A percentile compares a stretch with the other conserved stretches of the same genome.
Evolutionary conservation across 2,329 filamentous ascomycete species (phyloP).

Genomic region (Hypoxylon sp.): DNA sequence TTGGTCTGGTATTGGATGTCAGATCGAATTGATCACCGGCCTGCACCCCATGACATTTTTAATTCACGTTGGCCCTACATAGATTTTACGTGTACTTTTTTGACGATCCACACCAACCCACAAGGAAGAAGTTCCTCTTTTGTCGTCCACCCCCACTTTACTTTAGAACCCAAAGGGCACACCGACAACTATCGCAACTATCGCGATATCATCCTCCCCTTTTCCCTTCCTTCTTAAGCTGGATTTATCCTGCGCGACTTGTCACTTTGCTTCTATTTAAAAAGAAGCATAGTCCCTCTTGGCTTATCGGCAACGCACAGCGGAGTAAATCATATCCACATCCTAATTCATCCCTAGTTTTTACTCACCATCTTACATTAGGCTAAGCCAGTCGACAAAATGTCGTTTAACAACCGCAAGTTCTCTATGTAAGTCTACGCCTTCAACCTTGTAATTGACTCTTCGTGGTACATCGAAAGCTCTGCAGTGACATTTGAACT

Average conservation of each 20-base stretch:
- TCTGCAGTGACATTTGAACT: conserved; percentile 5
- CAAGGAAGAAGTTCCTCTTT: conserved; percentile 38
- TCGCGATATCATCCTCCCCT: conserved; percentile 43
- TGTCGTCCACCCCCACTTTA: conserved; percentile 33
- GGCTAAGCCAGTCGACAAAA: conserved; percentile 53
- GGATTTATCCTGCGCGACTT: conserved; percentile 25
- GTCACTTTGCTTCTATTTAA: conserved; percentile 14
- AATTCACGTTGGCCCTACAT: conserved; percentile 21
- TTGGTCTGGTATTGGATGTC: conserved; percentile 23
- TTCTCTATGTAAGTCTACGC: conserved; percentile 67
- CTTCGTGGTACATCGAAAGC: background rate
- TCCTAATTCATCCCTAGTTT: conserved; percentile 9
- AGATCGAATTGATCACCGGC: conserved; percentile 36
- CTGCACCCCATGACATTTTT: conserved; percentile 32
- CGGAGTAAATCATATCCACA: conserved; percentile 23
- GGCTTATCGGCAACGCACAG: conserved; percentile 11
- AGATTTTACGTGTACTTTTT: conserved; percentile 28
- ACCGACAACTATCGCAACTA: conserved; percentile 47
- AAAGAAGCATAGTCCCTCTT: conserved; percentile 28
- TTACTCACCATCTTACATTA: conserved; percentile 22
- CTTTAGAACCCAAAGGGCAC: conserved; percentile 41
- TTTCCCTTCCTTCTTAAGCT: conserved; percentile 27
- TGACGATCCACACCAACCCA: conserved; percentile 36
- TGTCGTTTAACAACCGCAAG: conserved; percentile 70
- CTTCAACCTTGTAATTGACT: conserved; percentile 13